Base-by-base conservation (phyloP, 2,329 filamentous ascomycete genomes). In the Epichloe baconii region DNA sequence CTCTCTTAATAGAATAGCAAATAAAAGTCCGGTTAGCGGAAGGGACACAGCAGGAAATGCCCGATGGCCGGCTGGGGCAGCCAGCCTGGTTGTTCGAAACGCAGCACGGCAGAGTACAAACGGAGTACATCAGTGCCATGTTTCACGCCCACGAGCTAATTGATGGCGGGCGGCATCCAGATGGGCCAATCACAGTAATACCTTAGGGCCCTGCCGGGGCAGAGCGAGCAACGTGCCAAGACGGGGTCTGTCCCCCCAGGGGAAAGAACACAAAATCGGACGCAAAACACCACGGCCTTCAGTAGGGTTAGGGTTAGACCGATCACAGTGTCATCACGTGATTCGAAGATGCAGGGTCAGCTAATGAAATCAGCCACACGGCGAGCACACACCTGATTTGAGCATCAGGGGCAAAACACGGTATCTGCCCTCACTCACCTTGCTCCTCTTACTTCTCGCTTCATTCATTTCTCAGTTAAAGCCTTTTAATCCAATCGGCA, bases 271-370 rank as follows among this genome's bases (percentile, higher is more conserved):
- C 17, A 48, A 31, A 31, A 26, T 26, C 6, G 6, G 26, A 31
- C 8, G 10, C 26, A 31, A 31, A 31, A 31, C 26, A 31, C 26
- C 26, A 31, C 8, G 26, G 26, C 3, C 26, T 31, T 31, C 3
- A 8, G 41, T 12, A 14, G 36, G 47, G 47, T 47, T 49, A 49
- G 50, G 50, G 50, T 52, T 35, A 48, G 42, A 37, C 34, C 46
- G 26, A 36, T 47, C 14, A 5, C 26, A 8, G 5, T 6, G 2
- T 1, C 6, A 5, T 37, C 44, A 47, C 44, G 37, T 51, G 44
- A 41, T 15, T 42, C 34, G 7, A 21, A 34, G 21, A 31, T 46
- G 4, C 26, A 46, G 42, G 19, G 17, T 38, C 23, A 26, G 23
- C 31, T 34, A 45, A 17, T 19, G 36, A 23, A 14, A 34, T 19